Percentiles rank a stretch among this genome's conserved stretches.
Conservation (phyloP, 352 stramenopile genomes). For the Stramenopiles sp. region DNA sequence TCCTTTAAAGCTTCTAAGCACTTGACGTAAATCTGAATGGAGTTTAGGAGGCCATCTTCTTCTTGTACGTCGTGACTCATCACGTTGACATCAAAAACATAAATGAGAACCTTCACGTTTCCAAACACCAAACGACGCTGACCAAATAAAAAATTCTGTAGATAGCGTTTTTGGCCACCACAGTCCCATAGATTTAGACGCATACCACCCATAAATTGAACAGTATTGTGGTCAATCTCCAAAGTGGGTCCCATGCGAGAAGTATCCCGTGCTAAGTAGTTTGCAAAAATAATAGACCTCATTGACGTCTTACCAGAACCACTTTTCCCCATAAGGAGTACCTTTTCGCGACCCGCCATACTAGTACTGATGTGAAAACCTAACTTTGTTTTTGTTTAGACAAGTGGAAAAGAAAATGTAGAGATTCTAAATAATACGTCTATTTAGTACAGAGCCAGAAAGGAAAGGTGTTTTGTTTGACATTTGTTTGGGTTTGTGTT, state of each 20-base stretch:
- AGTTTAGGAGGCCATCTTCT: no score
- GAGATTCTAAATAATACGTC: no score
- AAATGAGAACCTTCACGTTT: constrained; percentile 85
- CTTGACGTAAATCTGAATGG: constrained; percentile 81
- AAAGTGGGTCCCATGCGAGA: constrained; percentile 75
- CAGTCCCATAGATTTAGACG: constrained; percentile 98
- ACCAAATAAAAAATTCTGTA: constrained; percentile 92
- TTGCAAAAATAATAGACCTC: constrained; percentile 97
- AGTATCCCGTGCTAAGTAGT: constrained; percentile 86
- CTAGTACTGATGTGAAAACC: no score
- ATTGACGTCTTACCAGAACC: constrained; percentile 93
- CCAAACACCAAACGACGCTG: constrained; percentile 96
- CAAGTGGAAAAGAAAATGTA: no score
- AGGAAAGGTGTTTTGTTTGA: no score
- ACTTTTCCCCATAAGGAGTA: constrained; percentile 75
- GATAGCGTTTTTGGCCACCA: constrained; percentile 92
- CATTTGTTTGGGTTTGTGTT: no score
- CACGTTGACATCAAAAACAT: constrained; percentile 85
- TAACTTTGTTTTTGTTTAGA: no score
- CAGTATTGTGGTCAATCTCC: constrained; percentile 52
- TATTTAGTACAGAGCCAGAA: no score
- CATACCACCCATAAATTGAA: constrained; percentile 83
- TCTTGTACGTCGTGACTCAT: constrained; percentile 20
- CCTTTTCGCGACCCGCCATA: constrained; percentile 25
- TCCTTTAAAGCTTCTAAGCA: constrained; percentile 89